Conservation (phyloP, 176 grass and related monocot species). For the Ananas comosus region DNA sequence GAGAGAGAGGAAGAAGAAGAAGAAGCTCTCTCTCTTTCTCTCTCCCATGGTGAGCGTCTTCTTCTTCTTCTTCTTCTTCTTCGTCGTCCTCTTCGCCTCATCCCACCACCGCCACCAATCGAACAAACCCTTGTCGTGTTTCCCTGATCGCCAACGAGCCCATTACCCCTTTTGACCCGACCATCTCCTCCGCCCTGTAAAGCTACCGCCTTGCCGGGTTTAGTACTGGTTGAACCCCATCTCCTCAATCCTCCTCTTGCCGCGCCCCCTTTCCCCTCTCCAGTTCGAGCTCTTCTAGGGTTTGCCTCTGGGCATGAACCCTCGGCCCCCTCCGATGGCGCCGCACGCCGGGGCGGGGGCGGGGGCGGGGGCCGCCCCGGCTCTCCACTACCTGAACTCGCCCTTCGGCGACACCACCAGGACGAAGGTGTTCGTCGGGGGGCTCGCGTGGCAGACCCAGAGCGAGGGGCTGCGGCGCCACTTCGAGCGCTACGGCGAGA, state of each 20-base stretch:
- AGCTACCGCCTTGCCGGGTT: neutral
- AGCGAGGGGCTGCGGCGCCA: constrained; percentile 51
- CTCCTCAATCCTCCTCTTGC: too few relatives aligned
- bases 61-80: neutral
- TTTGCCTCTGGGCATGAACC: too few relatives aligned
- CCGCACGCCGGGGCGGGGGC: constrained; percentile 32
- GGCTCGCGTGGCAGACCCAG: constrained; percentile 55
- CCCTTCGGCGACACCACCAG: constrained; percentile 59
- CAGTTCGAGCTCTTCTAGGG: too few relatives aligned
- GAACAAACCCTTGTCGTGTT: neutral
- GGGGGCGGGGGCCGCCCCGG: constrained; percentile 1
- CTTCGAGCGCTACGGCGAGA: constrained; percentile 47
- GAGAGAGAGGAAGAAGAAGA: neutral
- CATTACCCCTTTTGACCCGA: neutral
- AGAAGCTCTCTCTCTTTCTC: too few relatives aligned
- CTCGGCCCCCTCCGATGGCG: constrained; percentile 29
- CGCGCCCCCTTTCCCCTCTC: too few relatives aligned
- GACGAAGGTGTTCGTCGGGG: constrained; percentile 71
- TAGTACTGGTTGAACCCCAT: too few relatives aligned
- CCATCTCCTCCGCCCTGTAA: neutral
- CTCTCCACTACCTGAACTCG: constrained; percentile 54
- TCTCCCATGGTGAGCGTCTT: neutral
- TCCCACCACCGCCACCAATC: neutral
- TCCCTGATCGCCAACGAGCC: neutral
- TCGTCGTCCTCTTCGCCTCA: neutral